A percentile compares a stretch with the other conserved stretches of the same genome.
These are phyloP conservation scores for Wilcoxina mikolae DNA, from an alignment of 495 filamentous ascomycete species.

Conservation along the genomic window DNA sequence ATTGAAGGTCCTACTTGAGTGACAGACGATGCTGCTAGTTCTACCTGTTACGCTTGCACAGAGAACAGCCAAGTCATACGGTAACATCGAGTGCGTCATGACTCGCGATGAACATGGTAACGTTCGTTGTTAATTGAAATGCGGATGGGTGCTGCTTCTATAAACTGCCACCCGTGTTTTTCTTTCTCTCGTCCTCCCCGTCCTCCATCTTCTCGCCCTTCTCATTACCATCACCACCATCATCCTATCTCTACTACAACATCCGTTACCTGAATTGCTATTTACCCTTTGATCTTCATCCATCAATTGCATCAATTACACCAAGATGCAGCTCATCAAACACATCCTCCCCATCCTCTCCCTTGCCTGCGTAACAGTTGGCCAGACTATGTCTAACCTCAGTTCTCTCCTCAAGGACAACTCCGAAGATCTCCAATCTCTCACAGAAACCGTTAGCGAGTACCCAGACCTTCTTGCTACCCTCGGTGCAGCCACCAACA, in stretches of 20 bases:
- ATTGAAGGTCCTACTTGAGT: too few relatives aligned
- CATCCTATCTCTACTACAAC: not conserved
- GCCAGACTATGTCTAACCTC: not conserved
- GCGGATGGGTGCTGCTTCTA: not conserved
- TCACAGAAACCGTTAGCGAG: not conserved
- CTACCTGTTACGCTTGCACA: too few relatives aligned
- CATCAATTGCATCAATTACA: not conserved
- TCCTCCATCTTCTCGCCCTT: constrained; percentile 22
- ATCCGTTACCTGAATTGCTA: not conserved
- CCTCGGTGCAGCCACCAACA: constrained; percentile 35
- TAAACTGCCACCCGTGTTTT: constrained; percentile 17
- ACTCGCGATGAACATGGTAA: too few relatives aligned
- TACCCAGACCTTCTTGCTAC: constrained; percentile 31
- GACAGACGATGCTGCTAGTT: too few relatives aligned
- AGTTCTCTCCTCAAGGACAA: not conserved
- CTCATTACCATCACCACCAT: constrained; percentile 6
- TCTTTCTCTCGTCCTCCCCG: constrained; percentile 5
- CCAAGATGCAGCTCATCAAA: constrained; percentile 1
- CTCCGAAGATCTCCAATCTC: too few relatives aligned
- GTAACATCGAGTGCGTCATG: not conserved
- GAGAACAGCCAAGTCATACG: not conserved
- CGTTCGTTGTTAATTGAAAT: too few relatives aligned
- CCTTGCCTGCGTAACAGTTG: not conserved
- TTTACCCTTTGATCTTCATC: not conserved
- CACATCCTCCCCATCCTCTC: not conserved